Percentiles rank a stretch among this genome's conserved stretches.
These are phyloP conservation scores for Hyphodiscus hymeniophilus DNA, from an alignment of 495 filamentous ascomycete genomes.

Conservation along the genomic window DNA sequence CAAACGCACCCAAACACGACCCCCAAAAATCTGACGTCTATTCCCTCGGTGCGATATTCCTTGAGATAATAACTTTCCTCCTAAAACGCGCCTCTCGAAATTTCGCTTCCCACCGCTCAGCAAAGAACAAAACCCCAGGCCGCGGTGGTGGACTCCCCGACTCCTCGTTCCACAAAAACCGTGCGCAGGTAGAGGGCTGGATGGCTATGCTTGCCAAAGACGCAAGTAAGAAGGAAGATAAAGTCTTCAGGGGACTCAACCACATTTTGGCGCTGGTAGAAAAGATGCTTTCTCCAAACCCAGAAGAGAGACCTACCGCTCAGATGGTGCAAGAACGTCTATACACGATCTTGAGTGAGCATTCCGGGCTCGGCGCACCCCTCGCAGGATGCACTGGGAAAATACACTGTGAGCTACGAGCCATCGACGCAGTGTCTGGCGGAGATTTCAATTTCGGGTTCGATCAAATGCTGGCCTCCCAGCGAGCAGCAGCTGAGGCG, in stretches of 20 bases:
- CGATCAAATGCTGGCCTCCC: slow-evolving; percentile 17
- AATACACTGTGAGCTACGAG: slow-evolving; percentile 16
- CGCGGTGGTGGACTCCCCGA: slow-evolving; percentile 64
- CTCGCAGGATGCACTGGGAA: background rate
- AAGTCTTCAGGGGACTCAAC: slow-evolving; percentile 34
- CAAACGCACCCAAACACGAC: slow-evolving; percentile 25
- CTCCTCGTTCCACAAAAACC: slow-evolving; percentile 76
- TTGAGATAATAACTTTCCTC: slow-evolving; percentile 62
- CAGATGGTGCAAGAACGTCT: slow-evolving; percentile 35
- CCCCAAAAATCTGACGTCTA: slow-evolving; percentile 61
- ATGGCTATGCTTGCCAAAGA: slow-evolving; percentile 60
- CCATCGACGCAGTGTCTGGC: background rate
- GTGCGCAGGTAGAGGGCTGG: slow-evolving; percentile 71
- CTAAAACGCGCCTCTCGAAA: slow-evolving; percentile 62
- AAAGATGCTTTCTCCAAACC: slow-evolving; percentile 36
- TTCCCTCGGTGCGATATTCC: slow-evolving; percentile 63
- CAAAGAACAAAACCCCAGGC: slow-evolving; percentile 59
- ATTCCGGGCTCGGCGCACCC: slow-evolving; percentile 19
- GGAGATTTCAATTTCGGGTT: slow-evolving; percentile 14
- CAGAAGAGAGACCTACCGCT: slow-evolving; percentile 37
- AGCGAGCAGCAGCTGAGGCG: slow-evolving; percentile 18
- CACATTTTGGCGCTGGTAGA: slow-evolving; percentile 38
- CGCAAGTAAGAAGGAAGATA: slow-evolving; percentile 56
- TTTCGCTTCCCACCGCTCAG: slow-evolving; percentile 65
- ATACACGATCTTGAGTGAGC: slow-evolving; percentile 37